Base-by-base conservation (phyloP, 495 filamentous ascomycete species). In the Astrocystis sublimbata region DNA sequence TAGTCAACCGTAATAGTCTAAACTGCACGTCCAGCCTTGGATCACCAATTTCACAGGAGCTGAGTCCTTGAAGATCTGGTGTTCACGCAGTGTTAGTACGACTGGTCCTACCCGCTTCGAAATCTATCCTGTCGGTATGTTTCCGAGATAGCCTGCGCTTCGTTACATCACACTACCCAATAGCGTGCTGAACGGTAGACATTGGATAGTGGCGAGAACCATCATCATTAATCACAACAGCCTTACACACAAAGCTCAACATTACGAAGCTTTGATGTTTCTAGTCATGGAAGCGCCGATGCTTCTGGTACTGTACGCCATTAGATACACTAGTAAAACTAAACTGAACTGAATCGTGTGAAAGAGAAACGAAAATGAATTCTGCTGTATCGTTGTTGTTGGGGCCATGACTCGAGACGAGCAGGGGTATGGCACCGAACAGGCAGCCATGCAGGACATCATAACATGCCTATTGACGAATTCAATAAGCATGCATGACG, bases 401-500 rank as follows among this genome's bases (percentile, higher is more conserved):
- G 28, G 19, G 17, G 6, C 17, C 46, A 60, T 60, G 58, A 60
- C 58, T 60, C 58, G 46, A 42, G 35, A 42, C n/a, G 19, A 61
- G 33, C 54, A 57, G 28, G 54, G 54, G 35, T 57, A 57, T 45
- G 28, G 38, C 40, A 45, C 54, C 40, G 54, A 57, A 40, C 24
- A 45, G 54, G 54, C 40, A 57, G 40, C 54, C 38, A 45, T 40
- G 26, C 54, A 57, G 40, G 53, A 33, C 28, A 57, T 26, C 15
- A 35, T 42, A 45, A 30, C 7, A 21, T 41, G 53, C 38, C 45
- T 57, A 30, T 57, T 35, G 40, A 57, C 36, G 17, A 28, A 15
- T 19, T 17, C 45, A 57, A 57, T 57, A 41, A 36, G 58, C 58
- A 61, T 52, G 58, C 47, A 61, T 61, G 58, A 53, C 47, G 58